Percentiles rank a stretch among this genome's conserved stretches.
Conservation (phyloP, 1,284 basidiomycete genomes). For the Caloboletus firmus region DNA sequence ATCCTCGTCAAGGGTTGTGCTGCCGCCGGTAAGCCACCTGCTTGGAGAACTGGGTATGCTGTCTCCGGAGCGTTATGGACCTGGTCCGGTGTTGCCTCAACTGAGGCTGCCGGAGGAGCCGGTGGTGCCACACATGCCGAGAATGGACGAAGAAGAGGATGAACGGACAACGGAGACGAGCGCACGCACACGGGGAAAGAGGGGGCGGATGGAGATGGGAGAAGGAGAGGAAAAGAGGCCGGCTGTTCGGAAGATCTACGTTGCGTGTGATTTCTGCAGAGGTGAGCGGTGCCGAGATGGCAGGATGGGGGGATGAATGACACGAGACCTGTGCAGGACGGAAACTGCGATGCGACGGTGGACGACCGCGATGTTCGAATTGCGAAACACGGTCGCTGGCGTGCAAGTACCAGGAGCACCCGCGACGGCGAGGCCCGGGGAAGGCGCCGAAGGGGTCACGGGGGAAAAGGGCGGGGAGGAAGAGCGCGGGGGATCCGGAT, state of each 20-base stretch:
- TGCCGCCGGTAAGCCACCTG: slow-evolving; percentile 32
- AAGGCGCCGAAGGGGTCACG: slow-evolving; percentile 55
- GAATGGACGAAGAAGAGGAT: slow-evolving; percentile 16
- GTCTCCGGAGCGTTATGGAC: slow-evolving; percentile 18
- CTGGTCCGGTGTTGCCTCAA: slow-evolving; percentile 30
- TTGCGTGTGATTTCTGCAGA: slow-evolving; percentile 72
- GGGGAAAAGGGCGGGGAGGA: slow-evolving; percentile 30
- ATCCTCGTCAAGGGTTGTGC: slow-evolving; percentile 25
- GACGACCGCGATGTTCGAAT: slow-evolving; percentile 56
- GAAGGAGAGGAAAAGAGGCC: slow-evolving; percentile 25
- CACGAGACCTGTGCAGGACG: slow-evolving; percentile 46
- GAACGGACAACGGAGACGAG: slow-evolving; percentile 11
- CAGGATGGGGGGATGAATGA: not conserved
- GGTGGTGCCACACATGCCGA: slow-evolving; percentile 4
- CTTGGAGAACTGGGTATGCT: slow-evolving; percentile 29
- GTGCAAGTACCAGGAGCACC: slow-evolving; percentile 55
- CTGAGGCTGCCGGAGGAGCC: slow-evolving; percentile 30
- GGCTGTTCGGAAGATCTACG: slow-evolving; percentile 32
- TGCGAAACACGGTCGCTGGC: slow-evolving; percentile 49
- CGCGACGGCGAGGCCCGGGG: slow-evolving; percentile 68
- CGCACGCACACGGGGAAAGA: slow-evolving; percentile 18
- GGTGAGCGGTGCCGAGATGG: slow-evolving; percentile 41
- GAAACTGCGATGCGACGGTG: slow-evolving; percentile 70
- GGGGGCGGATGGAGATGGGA: slow-evolving; percentile 18
- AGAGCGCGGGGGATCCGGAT: slow-evolving; percentile 27